Percentiles rank a stretch among this genome's conserved stretches.
Conservation (phyloP, 148 eudicot genomes). For the Camellia japonica region DNA sequence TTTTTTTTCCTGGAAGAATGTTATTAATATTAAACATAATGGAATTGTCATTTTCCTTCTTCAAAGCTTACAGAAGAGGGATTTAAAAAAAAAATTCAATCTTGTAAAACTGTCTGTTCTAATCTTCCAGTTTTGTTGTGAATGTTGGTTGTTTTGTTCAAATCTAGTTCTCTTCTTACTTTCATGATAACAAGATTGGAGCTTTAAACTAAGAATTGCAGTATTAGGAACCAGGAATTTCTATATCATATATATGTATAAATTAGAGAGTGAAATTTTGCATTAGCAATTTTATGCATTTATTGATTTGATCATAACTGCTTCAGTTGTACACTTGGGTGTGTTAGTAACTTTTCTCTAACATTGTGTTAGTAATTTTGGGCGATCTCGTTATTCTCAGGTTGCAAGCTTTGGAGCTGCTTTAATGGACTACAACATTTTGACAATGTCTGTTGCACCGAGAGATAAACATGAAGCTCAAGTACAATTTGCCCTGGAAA, state of each 20-base stretch:
- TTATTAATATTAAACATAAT: too few relatives aligned
- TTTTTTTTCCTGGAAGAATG: too few relatives aligned
- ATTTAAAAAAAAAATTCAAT: too few relatives aligned
- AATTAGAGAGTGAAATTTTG: background rate
- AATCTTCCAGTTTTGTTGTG: background rate
- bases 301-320: background rate
- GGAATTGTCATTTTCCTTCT: too few relatives aligned
- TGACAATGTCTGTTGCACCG: conserved; percentile 67
- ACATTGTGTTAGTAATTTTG: too few relatives aligned
- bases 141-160: background rate
- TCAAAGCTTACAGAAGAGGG: too few relatives aligned
- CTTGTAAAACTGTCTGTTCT: too few relatives aligned
- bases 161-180: background rate
- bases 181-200: background rate
- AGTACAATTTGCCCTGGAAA: conserved; percentile 60
- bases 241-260: background rate
- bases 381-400: conserved; percentile 17
- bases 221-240: background rate
- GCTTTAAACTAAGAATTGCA: background rate
- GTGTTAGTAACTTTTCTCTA: too few relatives aligned
- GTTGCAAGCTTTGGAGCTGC: conserved; percentile 61
- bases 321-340: background rate
- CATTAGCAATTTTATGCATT: background rate
- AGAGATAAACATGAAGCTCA: conserved; percentile 59
- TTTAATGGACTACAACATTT: conserved; percentile 40